Percentiles rank a stretch among this genome's conserved stretches.
phyloP scores from a whole-genome alignment of 805 yeast genomes.

The Kodamaea kakaduensis region DNA sequence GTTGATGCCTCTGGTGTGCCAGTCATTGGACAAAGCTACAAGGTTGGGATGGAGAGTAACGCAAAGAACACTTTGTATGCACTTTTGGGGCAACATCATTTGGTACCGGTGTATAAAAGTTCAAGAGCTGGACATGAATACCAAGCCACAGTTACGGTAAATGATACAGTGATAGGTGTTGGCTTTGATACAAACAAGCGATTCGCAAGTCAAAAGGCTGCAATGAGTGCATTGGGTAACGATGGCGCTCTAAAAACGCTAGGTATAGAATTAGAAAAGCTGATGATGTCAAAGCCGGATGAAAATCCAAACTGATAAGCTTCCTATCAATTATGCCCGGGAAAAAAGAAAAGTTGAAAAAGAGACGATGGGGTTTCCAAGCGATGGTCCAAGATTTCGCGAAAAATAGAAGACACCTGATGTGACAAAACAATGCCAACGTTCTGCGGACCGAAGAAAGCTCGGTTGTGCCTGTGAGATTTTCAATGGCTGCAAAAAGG shows the following conservation, averaged over 20 bases:
- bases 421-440: no score
- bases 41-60: constrained; percentile 15
- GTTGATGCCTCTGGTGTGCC: constrained; percentile 8
- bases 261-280: constrained; percentile 8
- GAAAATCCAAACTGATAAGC: no score
- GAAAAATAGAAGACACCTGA: no score
- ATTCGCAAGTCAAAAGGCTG: constrained; percentile 37
- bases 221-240: constrained; percentile 27
- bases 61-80: constrained; percentile 32
- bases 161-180: constrained; percentile 28
- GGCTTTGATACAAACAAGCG: constrained; percentile 33
- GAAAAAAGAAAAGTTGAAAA: no score
- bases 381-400: no score
- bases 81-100: constrained; percentile 18
- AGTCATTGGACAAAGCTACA: constrained; percentile 8
- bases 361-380: no score
- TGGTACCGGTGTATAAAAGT: constrained; percentile 30
- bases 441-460: no score
- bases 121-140: constrained; percentile 17
- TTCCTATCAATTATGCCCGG: no score
- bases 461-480: no score
- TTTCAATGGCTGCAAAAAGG: no score
- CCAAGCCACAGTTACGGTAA: constrained; percentile 26
- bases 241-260: constrained; percentile 10
- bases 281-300: not conserved